phyloP scores from a whole-genome alignment of 129 eudicot species.

The Saussurea involucrata region DNA sequence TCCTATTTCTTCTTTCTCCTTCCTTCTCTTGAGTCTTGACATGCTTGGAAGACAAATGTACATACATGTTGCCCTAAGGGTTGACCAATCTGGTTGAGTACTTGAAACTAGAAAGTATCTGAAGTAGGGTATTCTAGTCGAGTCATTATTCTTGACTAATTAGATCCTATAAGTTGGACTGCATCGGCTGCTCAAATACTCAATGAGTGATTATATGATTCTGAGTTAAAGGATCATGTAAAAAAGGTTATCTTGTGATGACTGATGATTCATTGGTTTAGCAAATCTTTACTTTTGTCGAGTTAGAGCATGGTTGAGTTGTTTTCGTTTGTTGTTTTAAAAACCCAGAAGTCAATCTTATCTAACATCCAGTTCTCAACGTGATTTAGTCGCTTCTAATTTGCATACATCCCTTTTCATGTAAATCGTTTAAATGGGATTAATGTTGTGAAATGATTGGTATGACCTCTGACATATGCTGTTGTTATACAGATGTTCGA shows the following conservation, averaged over 20 bases:
- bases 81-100: too few species aligned
- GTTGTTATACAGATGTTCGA: constrained; percentile 63
- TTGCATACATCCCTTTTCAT: neutral
- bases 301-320: neutral
- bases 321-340: neutral
- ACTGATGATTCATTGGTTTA: neutral
- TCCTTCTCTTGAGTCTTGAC: too few species aligned
- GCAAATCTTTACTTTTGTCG: neutral
- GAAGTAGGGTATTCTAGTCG: too few species aligned
- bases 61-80: too few species aligned
- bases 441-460: neutral
- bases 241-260: too few species aligned
- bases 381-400: neutral
- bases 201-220: neutral
- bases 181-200: neutral
- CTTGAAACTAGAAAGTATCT: too few species aligned
- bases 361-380: neutral
- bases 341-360: neutral
- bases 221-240: too few species aligned
- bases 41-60: too few species aligned
- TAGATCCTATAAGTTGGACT: neutral
- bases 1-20: too few species aligned
- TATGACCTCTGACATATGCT: constrained; percentile 7
- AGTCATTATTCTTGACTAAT: too few species aligned
- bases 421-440: neutral